Evolutionary conservation across 148 eudicot genomes (phyloP).

Genomic region (Linanthus parryae): DNA sequence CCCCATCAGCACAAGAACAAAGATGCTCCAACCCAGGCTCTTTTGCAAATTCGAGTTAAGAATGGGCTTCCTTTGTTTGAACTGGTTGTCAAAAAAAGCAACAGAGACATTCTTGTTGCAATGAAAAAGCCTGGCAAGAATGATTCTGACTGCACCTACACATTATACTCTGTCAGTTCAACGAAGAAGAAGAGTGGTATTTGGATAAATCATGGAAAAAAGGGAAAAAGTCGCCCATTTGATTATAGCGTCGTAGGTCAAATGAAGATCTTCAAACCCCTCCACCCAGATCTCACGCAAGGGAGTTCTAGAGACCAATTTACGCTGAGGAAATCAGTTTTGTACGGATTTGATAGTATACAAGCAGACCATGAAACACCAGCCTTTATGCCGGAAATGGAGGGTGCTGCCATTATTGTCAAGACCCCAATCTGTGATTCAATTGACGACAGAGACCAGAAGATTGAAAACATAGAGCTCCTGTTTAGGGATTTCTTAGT

Average conservation of each 20-base stretch:
- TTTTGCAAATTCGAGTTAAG: constrained; percentile 57
- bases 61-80: constrained; percentile 71
- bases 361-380: constrained; percentile 21
- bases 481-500: constrained; percentile 10
- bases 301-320: constrained; percentile 14
- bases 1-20: constrained; percentile 15
- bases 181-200: constrained; percentile 47
- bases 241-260: constrained; percentile 63
- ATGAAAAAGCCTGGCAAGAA: constrained; percentile 45
- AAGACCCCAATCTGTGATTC: constrained; percentile 20
- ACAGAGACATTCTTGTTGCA: constrained; percentile 66
- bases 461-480: constrained; percentile 5
- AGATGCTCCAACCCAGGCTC: constrained; percentile 41
- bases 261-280: constrained; percentile 58
- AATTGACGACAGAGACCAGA: constrained; percentile 13
- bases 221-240: constrained; percentile 38
- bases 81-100: constrained; percentile 54
- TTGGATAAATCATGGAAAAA: constrained; percentile 62
- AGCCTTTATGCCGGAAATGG: constrained; percentile 34
- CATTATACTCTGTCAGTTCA: constrained; percentile 68
- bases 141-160: constrained; percentile 50
- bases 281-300: constrained; percentile 15
- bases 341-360: constrained; percentile 40
- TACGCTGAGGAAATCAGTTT: constrained; percentile 41
- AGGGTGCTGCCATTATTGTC: constrained; percentile 65